Conservation (phyloP, 257 asterid genomes). For the Agastache rugosa region DNA sequence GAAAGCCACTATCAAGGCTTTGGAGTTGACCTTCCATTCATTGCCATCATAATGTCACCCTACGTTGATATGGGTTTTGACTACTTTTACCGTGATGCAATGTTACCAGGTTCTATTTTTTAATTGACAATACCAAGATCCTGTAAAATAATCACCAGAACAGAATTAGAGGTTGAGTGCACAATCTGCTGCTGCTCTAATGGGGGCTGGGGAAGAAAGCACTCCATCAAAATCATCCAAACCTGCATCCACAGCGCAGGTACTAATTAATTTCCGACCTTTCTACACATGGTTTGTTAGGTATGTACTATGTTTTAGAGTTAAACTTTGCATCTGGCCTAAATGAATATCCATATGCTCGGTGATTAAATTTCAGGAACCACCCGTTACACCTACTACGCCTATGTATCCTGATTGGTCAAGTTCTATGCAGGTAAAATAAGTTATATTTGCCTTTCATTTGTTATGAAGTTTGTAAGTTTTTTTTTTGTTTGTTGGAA, state of each 20-base stretch:
- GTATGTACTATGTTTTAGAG: neutral
- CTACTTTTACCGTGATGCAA: constrained; percentile 15
- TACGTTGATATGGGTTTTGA: neutral
- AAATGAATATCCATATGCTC: constrained; percentile 14
- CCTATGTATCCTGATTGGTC: constrained; percentile 94
- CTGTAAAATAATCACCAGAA: constrained; percentile 20
- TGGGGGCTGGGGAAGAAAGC: constrained; percentile 85
- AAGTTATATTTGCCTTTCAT: constrained; percentile 21
- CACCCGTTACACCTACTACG: constrained; percentile 56
- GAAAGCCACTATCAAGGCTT: constrained; percentile 8
- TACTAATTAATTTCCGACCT: constrained; percentile 30
- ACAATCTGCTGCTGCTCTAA: constrained; percentile 44
- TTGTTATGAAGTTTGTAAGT: constrained; percentile 14
- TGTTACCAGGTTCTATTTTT: constrained; percentile 40
- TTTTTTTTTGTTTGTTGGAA: neutral
- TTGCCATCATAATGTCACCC: constrained; percentile 14
- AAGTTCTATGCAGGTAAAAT: constrained; percentile 76
- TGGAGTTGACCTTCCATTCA: constrained; percentile 15
- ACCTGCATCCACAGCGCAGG: constrained; percentile 66
- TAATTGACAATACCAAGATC: constrained; percentile 28
- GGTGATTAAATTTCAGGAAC: constrained; percentile 64
- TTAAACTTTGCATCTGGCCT: constrained; percentile 13
- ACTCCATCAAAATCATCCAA: constrained; percentile 73
- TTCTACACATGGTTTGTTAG: neutral
- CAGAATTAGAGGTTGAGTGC: constrained; percentile 35